phyloP scores from a whole-genome alignment of 2,329 filamentous ascomycete species.

The Westerdykella sp. region DNA sequence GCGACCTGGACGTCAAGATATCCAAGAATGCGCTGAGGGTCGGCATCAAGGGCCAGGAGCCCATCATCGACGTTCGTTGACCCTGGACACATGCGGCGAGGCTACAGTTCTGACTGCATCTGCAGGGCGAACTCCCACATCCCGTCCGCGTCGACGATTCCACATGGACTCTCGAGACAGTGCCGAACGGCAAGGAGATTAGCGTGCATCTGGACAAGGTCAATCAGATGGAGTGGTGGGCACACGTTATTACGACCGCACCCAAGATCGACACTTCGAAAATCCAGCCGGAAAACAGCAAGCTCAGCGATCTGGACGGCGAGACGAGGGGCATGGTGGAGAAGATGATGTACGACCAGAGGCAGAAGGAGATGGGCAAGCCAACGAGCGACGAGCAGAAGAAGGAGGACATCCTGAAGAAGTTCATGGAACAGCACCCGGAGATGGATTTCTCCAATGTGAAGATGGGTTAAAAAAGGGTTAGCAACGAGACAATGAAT shows the following conservation, averaged over 20 bases:
- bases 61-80: slow-evolving; percentile 66
- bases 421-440: slow-evolving; percentile 78
- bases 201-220: slow-evolving; percentile 88
- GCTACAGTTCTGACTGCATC: slow-evolving; percentile 5
- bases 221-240: slow-evolving; percentile 99
- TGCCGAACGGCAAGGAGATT: slow-evolving; percentile 63
- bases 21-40: slow-evolving; percentile 72
- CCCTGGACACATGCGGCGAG: slow-evolving; percentile 1
- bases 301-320: slow-evolving; percentile 85
- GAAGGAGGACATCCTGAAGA: slow-evolving; percentile 82
- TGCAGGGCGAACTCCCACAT: slow-evolving; percentile 77
- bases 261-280: slow-evolving; percentile 93
- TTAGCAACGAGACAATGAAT: too few relatives aligned
- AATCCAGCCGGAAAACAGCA: slow-evolving; percentile 89
- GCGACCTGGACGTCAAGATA: slow-evolving; percentile 76
- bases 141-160: slow-evolving; percentile 76
- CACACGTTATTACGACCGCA: slow-evolving; percentile 78
- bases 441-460: slow-evolving; percentile 65
- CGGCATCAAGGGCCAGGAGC: slow-evolving; percentile 79
- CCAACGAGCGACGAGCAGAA: slow-evolving; percentile 92
- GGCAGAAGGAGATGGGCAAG: slow-evolving; percentile 87
- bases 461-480: slow-evolving; percentile 46
- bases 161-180: slow-evolving; percentile 82
- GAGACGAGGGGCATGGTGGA: slow-evolving; percentile 96
- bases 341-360: slow-evolving; percentile 99